phyloP scores from a whole-genome alignment of 495 filamentous ascomycete genomes.

The Trichodelitschia bisporula region DNA sequence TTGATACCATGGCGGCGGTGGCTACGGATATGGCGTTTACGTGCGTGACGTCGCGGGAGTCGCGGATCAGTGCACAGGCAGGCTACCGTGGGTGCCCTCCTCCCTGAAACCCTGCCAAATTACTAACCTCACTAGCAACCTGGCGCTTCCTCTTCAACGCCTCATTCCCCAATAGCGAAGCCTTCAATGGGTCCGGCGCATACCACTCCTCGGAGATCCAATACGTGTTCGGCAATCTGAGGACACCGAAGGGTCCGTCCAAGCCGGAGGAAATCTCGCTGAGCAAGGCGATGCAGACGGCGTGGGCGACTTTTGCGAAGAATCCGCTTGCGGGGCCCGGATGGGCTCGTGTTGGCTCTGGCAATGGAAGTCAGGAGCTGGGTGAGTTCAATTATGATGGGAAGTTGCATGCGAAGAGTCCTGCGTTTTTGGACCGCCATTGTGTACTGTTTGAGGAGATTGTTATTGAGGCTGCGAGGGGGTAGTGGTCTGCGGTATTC shows the following conservation, averaged over 20 bases:
- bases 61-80: background rate
- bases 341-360: too few relatives aligned
- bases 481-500: too few relatives aligned
- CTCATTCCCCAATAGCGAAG: slow-evolving; percentile 10
- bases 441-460: too few relatives aligned
- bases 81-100: too few relatives aligned
- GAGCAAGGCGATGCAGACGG: slow-evolving; percentile 7
- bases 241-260: background rate
- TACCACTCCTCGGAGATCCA: slow-evolving; percentile 10
- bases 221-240: slow-evolving; percentile 9
- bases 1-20: background rate
- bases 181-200: slow-evolving; percentile 6
- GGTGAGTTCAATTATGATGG: too few relatives aligned
- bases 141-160: slow-evolving; percentile 13
- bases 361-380: too few relatives aligned
- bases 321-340: slow-evolving; percentile 10
- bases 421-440: too few relatives aligned
- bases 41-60: background rate
- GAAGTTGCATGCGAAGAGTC: too few relatives aligned
- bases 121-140: too few relatives aligned
- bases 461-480: too few relatives aligned
- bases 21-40: background rate
- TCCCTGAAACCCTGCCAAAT: too few relatives aligned
- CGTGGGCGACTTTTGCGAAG: slow-evolving; percentile 12
- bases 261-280: slow-evolving; percentile 10